Base-by-base conservation (phyloP, 768 basidiomycete genomes). In the Tulasnella sp. region DNA sequence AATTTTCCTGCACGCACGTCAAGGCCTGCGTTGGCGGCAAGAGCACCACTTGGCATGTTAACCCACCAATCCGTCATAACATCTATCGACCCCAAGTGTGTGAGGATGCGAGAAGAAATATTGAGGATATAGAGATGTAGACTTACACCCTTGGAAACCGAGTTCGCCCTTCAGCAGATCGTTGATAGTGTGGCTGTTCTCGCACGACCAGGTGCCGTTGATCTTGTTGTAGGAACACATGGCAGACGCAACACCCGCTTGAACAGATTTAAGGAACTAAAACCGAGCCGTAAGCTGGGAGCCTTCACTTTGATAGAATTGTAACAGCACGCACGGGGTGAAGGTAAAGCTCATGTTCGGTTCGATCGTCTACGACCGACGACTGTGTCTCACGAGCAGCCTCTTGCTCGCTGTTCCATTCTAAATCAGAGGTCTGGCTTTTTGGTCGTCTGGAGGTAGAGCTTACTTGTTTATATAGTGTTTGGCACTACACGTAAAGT, bases 1-100 rank as follows among this genome's bases (percentile, higher is more conserved):
- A n/a, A n/a, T 16, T 6, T n/a, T 77, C 12, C 76, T 83, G 48
- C 44, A 46, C 90, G 77, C 79, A 91, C 92, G 83, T 93, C 92
- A 18, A 93, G 87, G 24, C 92, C 92, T 44, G 87, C 85, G 81
- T 91, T 91, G 16, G 90, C 90, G 1, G 91, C 89, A 5, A 88
- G 28, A 54, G 76, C 42, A 37, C 75, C 83, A 3, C 89, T 54
- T 7, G 78, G 90, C 81, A 90, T 89, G 3, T 91, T 92, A n/a
- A 90, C 93, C 82, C 87, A 85, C 93, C 92, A 93, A 83, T 93
- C 93, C 34, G 77, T 79, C 72, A 82, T 81, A 58, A 84, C 79
- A 44, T 69, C 80, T 81, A 37, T 24, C 31, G 24, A 58, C 5
- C 22, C 58, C 18, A 31, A 40, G 41, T 34, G 8, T 9, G 22